Conservation (phyloP, 495 filamentous ascomycete species). For the Thermochaetoides thermophila region DNA sequence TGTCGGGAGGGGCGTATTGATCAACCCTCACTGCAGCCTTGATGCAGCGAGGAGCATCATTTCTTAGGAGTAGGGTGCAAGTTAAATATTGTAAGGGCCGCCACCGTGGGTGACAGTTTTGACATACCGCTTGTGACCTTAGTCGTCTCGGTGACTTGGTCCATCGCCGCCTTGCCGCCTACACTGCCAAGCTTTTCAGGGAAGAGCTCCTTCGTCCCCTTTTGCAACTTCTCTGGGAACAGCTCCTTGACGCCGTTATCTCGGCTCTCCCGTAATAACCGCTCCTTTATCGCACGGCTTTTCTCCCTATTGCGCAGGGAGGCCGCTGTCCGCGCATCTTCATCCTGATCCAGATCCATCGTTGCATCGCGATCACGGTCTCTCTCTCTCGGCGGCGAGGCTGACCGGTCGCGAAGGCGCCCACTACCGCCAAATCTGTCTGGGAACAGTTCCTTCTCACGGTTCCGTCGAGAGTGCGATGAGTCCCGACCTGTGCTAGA, state of each 20-base stretch:
- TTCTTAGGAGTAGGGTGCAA: too few species aligned
- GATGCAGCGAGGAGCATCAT: too few species aligned
- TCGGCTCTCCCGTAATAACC: conserved; percentile 27
- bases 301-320: conserved; percentile 27
- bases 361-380: conserved; percentile 49
- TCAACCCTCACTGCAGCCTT: too few species aligned
- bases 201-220: conserved; percentile 49
- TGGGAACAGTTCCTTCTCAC: conserved; percentile 41
- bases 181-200: conserved; percentile 35
- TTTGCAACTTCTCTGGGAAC: conserved; percentile 45
- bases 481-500: conserved; percentile 14
- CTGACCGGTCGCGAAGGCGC: conserved; percentile 44
- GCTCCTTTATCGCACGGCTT: conserved; percentile 32
- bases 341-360: conserved; percentile 29
- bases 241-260: conserved; percentile 43
- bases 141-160: conserved; percentile 30
- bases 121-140: conserved; percentile 26
- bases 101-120: too few species aligned
- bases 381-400: conserved; percentile 60
- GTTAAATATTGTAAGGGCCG: too few species aligned
- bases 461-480: conserved; percentile 18
- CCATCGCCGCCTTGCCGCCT: conserved; percentile 23
- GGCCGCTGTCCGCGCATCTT: conserved; percentile 15
- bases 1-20: too few species aligned
- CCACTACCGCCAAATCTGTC: conserved; percentile 14